A percentile compares a stretch with the other conserved stretches of the same genome.
Conservation (phyloP, 176 grass and related monocot genomes). For the Cymbopogon citratus region DNA sequence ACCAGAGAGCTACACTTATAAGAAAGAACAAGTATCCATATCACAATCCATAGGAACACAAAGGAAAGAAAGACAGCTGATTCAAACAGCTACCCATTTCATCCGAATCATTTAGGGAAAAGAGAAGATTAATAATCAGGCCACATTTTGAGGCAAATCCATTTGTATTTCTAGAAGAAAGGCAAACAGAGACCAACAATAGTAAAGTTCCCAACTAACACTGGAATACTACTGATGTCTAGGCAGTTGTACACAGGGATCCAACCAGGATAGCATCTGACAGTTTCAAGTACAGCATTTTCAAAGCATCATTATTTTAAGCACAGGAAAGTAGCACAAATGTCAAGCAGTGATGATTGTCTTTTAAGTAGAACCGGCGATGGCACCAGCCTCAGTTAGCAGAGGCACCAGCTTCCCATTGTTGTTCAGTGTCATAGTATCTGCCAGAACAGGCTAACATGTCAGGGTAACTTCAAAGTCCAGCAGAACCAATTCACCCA, state of each 20-base stretch:
- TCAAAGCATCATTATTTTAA: conserved; percentile 16
- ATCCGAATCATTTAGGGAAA: too few relatives aligned
- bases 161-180: not conserved
- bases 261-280: not conserved
- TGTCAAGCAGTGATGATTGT: conserved; percentile 4
- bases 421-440: conserved; percentile 44
- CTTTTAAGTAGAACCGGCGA: conserved; percentile 31
- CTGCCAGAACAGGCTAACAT: conserved; percentile 22
- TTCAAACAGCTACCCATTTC: too few relatives aligned
- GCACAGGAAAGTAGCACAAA: not conserved
- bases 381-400: conserved; percentile 68
- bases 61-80: too few relatives aligned
- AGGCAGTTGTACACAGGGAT: not conserved
- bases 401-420: conserved; percentile 59
- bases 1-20: too few relatives aligned
- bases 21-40: too few relatives aligned
- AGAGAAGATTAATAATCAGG: too few relatives aligned
- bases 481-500: too few relatives aligned
- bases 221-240: not conserved
- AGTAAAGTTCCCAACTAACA: not conserved
- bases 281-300: not conserved
- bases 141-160: too few relatives aligned
- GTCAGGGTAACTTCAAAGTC: conserved; percentile 11
- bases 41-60: too few relatives aligned
- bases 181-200: not conserved